Percentiles rank a stretch among this genome's conserved stretches.
These are phyloP conservation scores for Penicillium hesseltinei DNA, from an alignment of 2,329 filamentous ascomycete genomes.

Conservation along the genomic window DNA sequence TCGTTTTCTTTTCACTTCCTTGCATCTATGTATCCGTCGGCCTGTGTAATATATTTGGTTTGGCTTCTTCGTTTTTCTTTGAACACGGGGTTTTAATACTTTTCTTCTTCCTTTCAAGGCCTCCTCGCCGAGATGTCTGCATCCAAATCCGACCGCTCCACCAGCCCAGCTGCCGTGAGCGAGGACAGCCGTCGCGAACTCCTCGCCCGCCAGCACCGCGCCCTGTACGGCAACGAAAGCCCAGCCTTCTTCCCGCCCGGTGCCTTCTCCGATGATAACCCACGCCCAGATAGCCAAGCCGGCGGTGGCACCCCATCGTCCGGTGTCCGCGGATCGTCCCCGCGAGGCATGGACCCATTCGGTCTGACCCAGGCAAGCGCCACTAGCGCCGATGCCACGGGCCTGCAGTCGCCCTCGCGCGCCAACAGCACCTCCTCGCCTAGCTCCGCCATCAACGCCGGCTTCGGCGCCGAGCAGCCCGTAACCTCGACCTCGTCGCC, in stretches of 20 bases:
- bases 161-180: conserved; percentile 82
- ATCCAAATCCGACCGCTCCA: conserved; percentile 80
- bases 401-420: conserved; percentile 60
- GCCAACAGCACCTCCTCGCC: conserved; percentile 85
- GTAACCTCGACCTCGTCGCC: conserved; percentile 85
- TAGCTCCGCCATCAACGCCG: conserved; percentile 40
- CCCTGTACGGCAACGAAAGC: conserved; percentile 77
- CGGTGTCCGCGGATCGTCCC: conserved; percentile 70
- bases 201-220: conserved; percentile 92
- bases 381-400: conserved; percentile 37
- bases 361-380: conserved; percentile 53
- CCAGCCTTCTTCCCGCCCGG: conserved; percentile 65
- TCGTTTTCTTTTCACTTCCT: conserved; percentile 22
- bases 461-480: conserved; percentile 59
- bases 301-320: conserved; percentile 59
- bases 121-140: conserved; percentile 66
- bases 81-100: conserved; percentile 43
- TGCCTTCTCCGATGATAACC: conserved; percentile 66
- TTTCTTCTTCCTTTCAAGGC: conserved; percentile 49
- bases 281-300: conserved; percentile 65
- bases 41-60: conserved; percentile 45
- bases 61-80: conserved; percentile 27
- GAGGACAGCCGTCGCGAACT: conserved; percentile 95
- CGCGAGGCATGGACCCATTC: conserved; percentile 73
- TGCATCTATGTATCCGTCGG: conserved; percentile 43